Evolutionary conservation across 1,284 basidiomycete species (phyloP), one percentile per base, ranked within the genome.

Genomic region (Ceratobasidium sp.): DNA sequence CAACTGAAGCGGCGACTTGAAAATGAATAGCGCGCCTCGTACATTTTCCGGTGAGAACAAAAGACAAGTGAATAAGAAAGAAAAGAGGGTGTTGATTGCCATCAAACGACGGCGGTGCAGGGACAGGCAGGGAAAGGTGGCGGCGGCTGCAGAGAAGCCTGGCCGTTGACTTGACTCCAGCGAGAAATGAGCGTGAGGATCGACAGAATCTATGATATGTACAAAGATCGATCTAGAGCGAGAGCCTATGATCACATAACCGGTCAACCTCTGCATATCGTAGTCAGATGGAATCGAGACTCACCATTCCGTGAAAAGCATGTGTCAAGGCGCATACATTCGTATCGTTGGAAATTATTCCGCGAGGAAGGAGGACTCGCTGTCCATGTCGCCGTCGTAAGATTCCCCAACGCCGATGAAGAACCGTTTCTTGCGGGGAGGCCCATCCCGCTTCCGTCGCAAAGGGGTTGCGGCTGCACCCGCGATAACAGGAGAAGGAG

Each of bases 311-410:
- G 26, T n/a, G 26, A 50, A n/a, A 50, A 32, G 54, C 54, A 50
- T 16, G 47, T n/a, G n/a, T n/a, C n/a, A n/a, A n/a, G n/a, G n/a
- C n/a, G n/a, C n/a, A n/a, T n/a, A n/a, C n/a, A n/a, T n/a, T n/a
- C n/a, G n/a, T n/a, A n/a, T n/a, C n/a, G n/a, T n/a, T 23, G 26
- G 47, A 50, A 16, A 26, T 55, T 28, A 55, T 55, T 55, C n/a
- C 54, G 49, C 49, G 47, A 52, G 38, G 47, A 66, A n/a, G n/a
- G 62, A 66, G 46, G 35, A 16, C 47, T 66, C 62, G 62, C 62
- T 66, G 47, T 66, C 62, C 62, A 66, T 66, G 23, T 66, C 62
- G 49, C 47, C 62, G 49, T 66, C 62, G 49, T 66, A 66, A 6
- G 62, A 66, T 26, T 66, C 62, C 47, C 61, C 61, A 26, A 66